Percentiles rank a stretch among this genome's conserved stretches.
Evolutionary conservation across 2,329 filamentous ascomycete genomes (phyloP).

Genomic region (Xylaria sp.): DNA sequence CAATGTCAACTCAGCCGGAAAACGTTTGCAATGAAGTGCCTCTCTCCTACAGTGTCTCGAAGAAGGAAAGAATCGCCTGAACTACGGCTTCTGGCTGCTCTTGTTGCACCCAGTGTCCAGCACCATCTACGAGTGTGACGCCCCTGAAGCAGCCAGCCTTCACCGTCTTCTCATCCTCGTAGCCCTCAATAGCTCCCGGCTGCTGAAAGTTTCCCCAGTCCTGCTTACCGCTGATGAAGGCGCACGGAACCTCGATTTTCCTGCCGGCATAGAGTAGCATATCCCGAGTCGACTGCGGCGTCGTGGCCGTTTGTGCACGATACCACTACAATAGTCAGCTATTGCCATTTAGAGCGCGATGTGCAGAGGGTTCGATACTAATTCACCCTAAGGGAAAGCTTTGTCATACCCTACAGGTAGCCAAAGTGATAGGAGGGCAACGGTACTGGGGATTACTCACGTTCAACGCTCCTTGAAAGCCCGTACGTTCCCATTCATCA

Average conservation of each 20-base stretch:
- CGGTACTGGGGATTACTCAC: background rate
- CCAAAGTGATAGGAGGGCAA: background rate
- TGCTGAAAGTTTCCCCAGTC: constrained; percentile 78
- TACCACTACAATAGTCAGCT: constrained; percentile 61
- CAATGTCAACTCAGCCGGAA: no score
- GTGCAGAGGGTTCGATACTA: no score
- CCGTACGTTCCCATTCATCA: constrained; percentile 68
- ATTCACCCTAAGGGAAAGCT: background rate
- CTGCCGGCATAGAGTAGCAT: constrained; percentile 68
- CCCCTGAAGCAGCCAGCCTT: constrained; percentile 61
- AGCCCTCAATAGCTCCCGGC: constrained; percentile 69
- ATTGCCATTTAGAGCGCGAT: background rate
- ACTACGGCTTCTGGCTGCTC: constrained; percentile 67
- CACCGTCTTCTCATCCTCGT: constrained; percentile 62
- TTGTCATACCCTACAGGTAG: no score
- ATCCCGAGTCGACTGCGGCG: constrained; percentile 58
- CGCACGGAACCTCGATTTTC: constrained; percentile 69
- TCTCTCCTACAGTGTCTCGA: constrained; percentile 39
- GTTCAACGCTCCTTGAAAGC: constrained; percentile 74
- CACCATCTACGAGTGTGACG: constrained; percentile 64
- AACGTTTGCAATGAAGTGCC: background rate
- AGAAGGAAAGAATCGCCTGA: constrained; percentile 43
- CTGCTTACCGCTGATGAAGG: constrained; percentile 69
- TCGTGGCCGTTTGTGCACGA: constrained; percentile 65
- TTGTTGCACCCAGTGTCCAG: constrained; percentile 78